Evolutionary conservation across 1,139 yeast genomes (phyloP).

Genomic region (Suhomyces terraborum): DNA sequence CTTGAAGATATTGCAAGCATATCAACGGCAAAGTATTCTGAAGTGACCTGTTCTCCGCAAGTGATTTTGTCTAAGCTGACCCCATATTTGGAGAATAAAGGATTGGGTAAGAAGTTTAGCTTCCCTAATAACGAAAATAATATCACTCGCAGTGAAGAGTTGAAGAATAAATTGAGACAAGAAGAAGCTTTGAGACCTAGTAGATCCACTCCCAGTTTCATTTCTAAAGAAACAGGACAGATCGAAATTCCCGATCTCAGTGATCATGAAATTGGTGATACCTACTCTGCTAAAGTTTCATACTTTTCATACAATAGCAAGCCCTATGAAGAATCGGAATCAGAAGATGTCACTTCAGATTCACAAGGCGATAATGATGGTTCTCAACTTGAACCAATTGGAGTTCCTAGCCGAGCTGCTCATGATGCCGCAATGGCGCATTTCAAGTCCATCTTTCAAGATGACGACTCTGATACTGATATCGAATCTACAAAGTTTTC

Average conservation of each 20-base stretch:
- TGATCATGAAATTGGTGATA: constrained; percentile 21
- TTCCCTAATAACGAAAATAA: constrained; percentile 42
- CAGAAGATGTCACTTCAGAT: constrained; percentile 22
- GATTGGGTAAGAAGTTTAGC: constrained; percentile 38
- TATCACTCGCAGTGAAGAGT: constrained; percentile 35
- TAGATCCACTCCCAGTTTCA: constrained; percentile 29
- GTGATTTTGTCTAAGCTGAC: constrained; percentile 1
- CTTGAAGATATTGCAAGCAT: constrained; percentile 17
- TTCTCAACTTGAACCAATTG: constrained; percentile 35
- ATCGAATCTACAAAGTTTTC: constrained; percentile 23
- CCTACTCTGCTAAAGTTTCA: constrained; percentile 26
- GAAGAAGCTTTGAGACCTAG: constrained; percentile 11
- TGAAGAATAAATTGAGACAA: constrained; percentile 21
- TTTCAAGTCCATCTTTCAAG: constrained; percentile 28
- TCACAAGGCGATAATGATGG: constrained; percentile 12
- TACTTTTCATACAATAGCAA: constrained; percentile 31
- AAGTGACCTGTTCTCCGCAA: constrained; percentile 13
- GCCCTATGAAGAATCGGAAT: constrained; percentile 31
- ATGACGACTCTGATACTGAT: constrained; percentile 37
- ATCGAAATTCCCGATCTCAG: constrained; percentile 48
- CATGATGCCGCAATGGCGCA: constrained; percentile 31
- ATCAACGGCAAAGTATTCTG: constrained; percentile 19
- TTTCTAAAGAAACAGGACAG: constrained; percentile 36
- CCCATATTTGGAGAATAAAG: constrained; percentile 32
- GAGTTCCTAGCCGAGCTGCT: constrained; percentile 38